These are phyloP conservation scores for Plasmodium vivax DNA, from an alignment of 169 alveolate species.

Conservation along the genomic window DNA sequence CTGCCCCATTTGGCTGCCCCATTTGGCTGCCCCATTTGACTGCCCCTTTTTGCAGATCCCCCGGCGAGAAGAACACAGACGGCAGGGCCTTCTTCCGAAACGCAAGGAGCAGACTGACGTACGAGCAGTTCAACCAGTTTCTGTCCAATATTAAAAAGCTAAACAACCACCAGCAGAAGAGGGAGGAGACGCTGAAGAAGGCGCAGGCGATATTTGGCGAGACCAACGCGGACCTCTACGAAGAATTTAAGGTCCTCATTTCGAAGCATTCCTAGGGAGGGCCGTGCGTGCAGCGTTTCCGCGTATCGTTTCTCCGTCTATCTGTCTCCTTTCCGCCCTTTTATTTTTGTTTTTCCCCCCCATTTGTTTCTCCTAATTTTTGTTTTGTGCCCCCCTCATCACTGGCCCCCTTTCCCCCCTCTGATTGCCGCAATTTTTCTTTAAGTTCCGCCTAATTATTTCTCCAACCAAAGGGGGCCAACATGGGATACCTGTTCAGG, in stretches of 20 bases:
- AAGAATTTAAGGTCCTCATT: constrained; percentile 83
- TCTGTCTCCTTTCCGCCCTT: background rate
- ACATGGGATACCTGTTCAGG: constrained; percentile 5
- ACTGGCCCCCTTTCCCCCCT: background rate
- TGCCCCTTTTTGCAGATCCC: background rate
- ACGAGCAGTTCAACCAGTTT: constrained; percentile 85
- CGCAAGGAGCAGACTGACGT: constrained; percentile 82
- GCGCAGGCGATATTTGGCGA: constrained; percentile 82
- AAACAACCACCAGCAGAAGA: constrained; percentile 87
- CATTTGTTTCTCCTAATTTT: background rate
- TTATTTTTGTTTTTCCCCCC: constrained; percentile 17
- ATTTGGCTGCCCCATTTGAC: too few relatives aligned
- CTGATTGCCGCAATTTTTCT: constrained; percentile 13
- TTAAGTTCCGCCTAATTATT: constrained; percentile 40
- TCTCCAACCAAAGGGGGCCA: background rate
- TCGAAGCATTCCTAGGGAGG: constrained; percentile 78
- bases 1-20: background rate
- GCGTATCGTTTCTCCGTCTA: background rate
- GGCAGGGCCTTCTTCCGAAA: constrained; percentile 77
- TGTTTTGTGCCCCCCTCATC: background rate
- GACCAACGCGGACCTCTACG: constrained; percentile 79
- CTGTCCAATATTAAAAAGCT: constrained; percentile 87
- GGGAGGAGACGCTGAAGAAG: constrained; percentile 83
- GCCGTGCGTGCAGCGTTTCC: background rate
- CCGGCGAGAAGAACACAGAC: constrained; percentile 32